Evolutionary conservation across 2,329 filamentous ascomycete species (phyloP).

Genomic region (Fusarium drepaniforme): DNA sequence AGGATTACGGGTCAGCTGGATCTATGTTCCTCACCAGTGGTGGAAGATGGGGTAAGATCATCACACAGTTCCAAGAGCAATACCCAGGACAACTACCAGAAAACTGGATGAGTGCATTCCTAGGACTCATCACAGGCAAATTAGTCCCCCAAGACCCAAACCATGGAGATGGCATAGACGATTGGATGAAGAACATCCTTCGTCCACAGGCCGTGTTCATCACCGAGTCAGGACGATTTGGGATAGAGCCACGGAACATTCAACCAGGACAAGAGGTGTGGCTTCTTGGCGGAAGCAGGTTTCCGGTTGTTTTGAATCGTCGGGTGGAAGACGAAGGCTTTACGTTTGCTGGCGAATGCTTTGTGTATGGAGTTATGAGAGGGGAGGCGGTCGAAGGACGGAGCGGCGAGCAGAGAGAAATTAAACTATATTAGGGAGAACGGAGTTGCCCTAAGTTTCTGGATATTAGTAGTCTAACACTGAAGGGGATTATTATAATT

Average conservation of each 20-base stretch:
- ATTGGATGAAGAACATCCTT: neutral
- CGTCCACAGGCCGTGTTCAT: neutral
- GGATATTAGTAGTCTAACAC: neutral
- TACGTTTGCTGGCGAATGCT: neutral
- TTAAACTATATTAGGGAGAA: neutral
- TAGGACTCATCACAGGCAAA: neutral
- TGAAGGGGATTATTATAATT: neutral
- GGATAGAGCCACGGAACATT: neutral
- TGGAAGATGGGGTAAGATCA: neutral
- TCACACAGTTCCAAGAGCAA: neutral
- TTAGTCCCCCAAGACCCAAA: neutral
- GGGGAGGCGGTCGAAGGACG: neutral
- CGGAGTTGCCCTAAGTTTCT: neutral
- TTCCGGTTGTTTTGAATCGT: neutral
- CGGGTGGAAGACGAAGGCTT: neutral
- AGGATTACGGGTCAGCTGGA: neutral
- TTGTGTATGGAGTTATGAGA: neutral
- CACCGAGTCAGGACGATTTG: slow-evolving; percentile 2
- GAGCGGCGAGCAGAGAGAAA: neutral
- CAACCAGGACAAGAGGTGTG: neutral
- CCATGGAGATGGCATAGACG: neutral
- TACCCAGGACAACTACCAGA: neutral
- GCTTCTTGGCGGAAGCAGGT: neutral
- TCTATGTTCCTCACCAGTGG: neutral
- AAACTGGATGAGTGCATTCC: neutral